A percentile compares a stretch with the other conserved stretches of the same genome.
Conservation (phyloP, 192 early-diverging fungal genomes). For the Coemansia sp. region DNA sequence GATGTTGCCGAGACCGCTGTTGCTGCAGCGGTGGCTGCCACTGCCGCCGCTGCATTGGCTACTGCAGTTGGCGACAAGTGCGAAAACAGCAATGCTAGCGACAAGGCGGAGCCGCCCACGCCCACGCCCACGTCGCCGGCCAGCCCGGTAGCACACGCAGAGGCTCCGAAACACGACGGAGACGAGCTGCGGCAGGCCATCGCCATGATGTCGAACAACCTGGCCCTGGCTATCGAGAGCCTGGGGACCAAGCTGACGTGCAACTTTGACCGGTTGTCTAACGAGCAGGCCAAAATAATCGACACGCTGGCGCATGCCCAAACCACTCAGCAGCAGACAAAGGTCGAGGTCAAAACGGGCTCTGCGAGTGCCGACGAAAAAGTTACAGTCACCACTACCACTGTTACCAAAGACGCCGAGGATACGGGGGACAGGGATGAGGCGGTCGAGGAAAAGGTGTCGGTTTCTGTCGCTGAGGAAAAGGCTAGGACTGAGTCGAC, state of each 20-base stretch:
- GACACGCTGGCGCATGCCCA: slow-evolving; percentile 12
- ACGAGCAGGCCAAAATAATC: slow-evolving; percentile 34
- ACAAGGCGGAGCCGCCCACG: slow-evolving; percentile 32
- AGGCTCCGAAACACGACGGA: slow-evolving; percentile 1
- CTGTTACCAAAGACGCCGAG: background rate
- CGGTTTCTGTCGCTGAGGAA: background rate
- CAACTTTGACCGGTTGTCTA: slow-evolving; percentile 47
- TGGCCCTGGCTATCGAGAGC: slow-evolving; percentile 42
- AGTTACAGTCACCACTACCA: background rate
- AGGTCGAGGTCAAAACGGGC: background rate
- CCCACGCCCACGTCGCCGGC: slow-evolving; percentile 1
- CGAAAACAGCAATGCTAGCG: slow-evolving; percentile 14
- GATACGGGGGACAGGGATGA: background rate
- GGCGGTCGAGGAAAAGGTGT: background rate
- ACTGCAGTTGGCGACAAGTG: slow-evolving; percentile 2
- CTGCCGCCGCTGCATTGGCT: background rate
- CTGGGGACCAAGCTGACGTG: slow-evolving; percentile 38
- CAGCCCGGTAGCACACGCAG: background rate
- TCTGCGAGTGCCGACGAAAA: background rate
- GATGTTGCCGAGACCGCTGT: slow-evolving; percentile 29
- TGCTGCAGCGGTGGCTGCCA: slow-evolving; percentile 17
- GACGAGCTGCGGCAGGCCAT: slow-evolving; percentile 41
- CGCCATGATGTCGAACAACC: slow-evolving; percentile 36
- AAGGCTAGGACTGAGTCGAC: slow-evolving; percentile 5
- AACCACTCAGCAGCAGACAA: background rate